Conservation (phyloP, 768 basidiomycete species). For the Hypsizygus marmoreus region DNA sequence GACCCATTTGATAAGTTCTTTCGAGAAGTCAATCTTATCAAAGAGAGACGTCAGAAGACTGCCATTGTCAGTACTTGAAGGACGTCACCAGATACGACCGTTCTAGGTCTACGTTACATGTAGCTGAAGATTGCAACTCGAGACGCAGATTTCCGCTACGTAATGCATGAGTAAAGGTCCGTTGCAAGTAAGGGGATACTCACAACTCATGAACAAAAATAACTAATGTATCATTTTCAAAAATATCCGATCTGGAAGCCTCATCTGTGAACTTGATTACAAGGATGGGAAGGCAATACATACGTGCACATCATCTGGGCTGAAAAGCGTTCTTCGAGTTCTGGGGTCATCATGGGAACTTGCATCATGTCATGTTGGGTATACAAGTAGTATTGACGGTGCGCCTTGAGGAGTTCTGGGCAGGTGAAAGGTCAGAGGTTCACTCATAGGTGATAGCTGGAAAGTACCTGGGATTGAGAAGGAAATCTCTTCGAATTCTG, state of each 20-base stretch:
- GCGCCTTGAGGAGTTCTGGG: conserved; percentile 82
- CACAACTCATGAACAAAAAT: conserved; percentile 96
- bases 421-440: conserved; percentile 6
- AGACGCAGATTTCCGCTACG: conserved; percentile 84
- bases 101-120: conserved; percentile 75
- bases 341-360: conserved; percentile 69
- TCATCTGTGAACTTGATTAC: neutral
- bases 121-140: conserved; percentile 73
- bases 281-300: conserved; percentile 27
- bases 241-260: conserved; percentile 66
- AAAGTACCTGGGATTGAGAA: conserved; percentile 68
- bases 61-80: neutral
- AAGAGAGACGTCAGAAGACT: neutral
- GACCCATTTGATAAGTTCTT: conserved; percentile 78
- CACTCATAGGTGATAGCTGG: neutral
- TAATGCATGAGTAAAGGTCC: neutral
- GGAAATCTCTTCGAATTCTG: conserved; percentile 63
- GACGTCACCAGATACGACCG: conserved; percentile 77
- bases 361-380: conserved; percentile 77
- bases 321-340: conserved; percentile 72
- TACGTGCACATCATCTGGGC: conserved; percentile 91
- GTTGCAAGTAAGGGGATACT: conserved; percentile 25
- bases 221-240: conserved; percentile 75
- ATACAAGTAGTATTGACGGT: conserved; percentile 84
- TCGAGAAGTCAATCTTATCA: conserved; percentile 80